Conservation (phyloP, 164 flowering plant genomes). For the Sedum album region DNA sequence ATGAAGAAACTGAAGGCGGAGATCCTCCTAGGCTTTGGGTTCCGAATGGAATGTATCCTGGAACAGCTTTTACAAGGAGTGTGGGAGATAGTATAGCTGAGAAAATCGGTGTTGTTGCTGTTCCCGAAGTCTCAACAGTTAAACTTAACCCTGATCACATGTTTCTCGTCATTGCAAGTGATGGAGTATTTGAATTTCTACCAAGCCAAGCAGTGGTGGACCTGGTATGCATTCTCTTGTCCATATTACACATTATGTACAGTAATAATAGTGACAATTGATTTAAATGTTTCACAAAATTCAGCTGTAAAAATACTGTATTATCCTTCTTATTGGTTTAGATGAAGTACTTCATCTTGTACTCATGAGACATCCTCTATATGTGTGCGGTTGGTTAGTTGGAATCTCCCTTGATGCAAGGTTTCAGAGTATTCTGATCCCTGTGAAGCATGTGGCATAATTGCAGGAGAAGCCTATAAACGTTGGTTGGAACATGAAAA, state of each 20-base stretch:
- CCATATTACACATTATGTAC: background rate
- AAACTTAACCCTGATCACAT: conserved; percentile 57
- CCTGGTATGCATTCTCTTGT: conserved; percentile 42
- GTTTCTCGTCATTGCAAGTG: conserved; percentile 92
- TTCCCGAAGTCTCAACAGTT: conserved; percentile 62
- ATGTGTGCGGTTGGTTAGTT: background rate
- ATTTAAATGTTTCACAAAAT: too few species aligned
- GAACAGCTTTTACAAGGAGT: conserved; percentile 94
- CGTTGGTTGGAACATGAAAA: conserved; percentile 91
- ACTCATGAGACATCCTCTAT: background rate
- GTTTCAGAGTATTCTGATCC: conserved; percentile 68
- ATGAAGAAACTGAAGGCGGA: conserved; percentile 68
- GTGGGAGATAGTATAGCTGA: conserved; percentile 81
- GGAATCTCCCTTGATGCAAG: conserved; percentile 26
- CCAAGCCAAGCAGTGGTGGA: conserved; percentile 84
- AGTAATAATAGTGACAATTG: background rate
- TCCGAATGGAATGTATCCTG: conserved; percentile 79
- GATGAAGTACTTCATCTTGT: background rate
- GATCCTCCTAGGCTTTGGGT: conserved; percentile 99
- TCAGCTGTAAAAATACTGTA: background rate
- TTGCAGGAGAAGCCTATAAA: conserved; percentile 84
- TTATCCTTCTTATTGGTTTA: background rate
- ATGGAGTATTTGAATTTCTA: conserved; percentile 93
- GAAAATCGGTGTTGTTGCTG: conserved; percentile 85
- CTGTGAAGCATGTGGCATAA: conserved; percentile 83